Evolutionary conservation across 805 yeast genomes (phyloP), one percentile per base, ranked within the genome.

Genomic region (Jamesozyma gamospora): DNA sequence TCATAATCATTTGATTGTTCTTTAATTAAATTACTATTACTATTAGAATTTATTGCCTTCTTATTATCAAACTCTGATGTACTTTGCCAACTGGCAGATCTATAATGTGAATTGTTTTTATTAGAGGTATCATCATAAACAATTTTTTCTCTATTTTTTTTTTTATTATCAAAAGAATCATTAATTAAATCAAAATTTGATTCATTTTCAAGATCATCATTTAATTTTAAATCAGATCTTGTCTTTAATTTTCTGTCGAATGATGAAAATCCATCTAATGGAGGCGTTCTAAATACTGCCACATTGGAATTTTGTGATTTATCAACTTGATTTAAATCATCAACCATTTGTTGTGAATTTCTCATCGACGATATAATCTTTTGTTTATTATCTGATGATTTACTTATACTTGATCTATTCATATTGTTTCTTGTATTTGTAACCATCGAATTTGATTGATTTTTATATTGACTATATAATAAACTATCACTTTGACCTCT

Each of bases 401-500:
- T 21, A 21, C 5, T 6, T 21, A 8, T 21, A 21, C 24, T 8
- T 21, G 24, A 21, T 21, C 8, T 21, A 21, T 21, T 5, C 5
- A 21, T 6, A 21, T 21, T 21, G 8, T 21, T 5, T 21, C 24
- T 21, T 21, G 24, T 21, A 21, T 21, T 21, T 8, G 8, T 21
- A n/a, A n/a, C n/a, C n/a, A n/a, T n/a, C n/a, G n/a, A n/a, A n/a
- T n/a, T n/a, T n/a, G n/a, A n/a, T 21, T 21, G 15, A 25, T 36
- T 24, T 10, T 36, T 19, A 24, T 30, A 13, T 12, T 31, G 36
- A 7, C 39, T 36, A 29, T 50, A 50, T 3, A 55, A 16, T 5
- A 51, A 45, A 29, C 54, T 51, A 37, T 58, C 63, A 44, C 63
- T 58, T 35, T 47, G 49, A 29, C 60, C 61, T 41, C 52, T 53